Evolutionary conservation across 1,139 yeast genomes (phyloP), one percentile per base, ranked within the genome.

Genomic region (Magnusiomyces tetraspermus): DNA sequence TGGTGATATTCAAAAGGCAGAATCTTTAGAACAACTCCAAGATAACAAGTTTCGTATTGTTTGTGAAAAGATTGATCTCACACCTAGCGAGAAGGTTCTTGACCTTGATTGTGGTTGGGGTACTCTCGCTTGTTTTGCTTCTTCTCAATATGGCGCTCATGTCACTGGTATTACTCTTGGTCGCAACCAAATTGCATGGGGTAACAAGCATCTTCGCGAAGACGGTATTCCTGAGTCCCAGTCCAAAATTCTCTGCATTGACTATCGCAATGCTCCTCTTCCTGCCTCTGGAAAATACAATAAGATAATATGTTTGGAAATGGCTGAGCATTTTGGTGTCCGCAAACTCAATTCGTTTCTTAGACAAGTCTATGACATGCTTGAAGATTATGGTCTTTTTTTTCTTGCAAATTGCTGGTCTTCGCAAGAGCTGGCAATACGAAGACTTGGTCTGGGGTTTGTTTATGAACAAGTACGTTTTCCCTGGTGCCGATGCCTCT

Each of bases 101-200:
- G 97, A 88, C 67, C 74, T 88, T 58, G 96, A 96, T 56, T 88
- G 96, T 72, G 96, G 97, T 60, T 88, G 97, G 97, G 97, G 97
- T 67, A 85, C 96, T 54, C 77, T 90, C 69, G 88, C 95, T 50
- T 77, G 94, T 44, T 87, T 74, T 69, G 90, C 95, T 41, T 85
- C 95, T 2, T 77, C 83, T 59, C 83, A 84, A 68, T 82, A 83
- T 63, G 95, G 92, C 53, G 96, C 96, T 50, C 72, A 78, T 52
- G 95, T 86, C 54, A 88, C 96, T 53, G 96, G 96, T 72, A 75
- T 89, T 62, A 88, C 96, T 46, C 76, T 88, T 58, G 96, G 96
- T 66, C 82, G 77, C 67, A 88, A 89, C 74, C 96, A 88, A 74
- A 88, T 96, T 61, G 79, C 82, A 62, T 88, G 92, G 88, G 96